These are phyloP conservation scores for Thraustochytrium sp. DNA, from an alignment of 352 stramenopile species.

Conservation along the genomic window DNA sequence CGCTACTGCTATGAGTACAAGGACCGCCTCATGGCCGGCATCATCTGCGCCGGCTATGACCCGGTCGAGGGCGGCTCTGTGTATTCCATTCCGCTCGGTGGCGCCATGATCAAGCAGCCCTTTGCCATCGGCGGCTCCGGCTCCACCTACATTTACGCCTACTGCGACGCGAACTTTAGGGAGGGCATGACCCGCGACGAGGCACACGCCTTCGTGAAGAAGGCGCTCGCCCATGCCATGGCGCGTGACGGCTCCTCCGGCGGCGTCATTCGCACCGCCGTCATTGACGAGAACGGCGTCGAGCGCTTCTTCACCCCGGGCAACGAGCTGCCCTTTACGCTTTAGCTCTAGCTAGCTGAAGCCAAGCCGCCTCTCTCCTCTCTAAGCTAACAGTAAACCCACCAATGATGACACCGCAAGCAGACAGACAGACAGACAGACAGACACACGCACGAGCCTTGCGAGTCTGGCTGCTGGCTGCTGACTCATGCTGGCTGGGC, in stretches of 20 bases:
- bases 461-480: no score
- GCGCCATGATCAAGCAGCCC: conserved; percentile 90
- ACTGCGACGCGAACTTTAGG: conserved; percentile 88
- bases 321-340: conserved; percentile 77
- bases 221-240: conserved; percentile 93
- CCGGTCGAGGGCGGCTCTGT: conserved; percentile 88
- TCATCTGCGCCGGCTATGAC: conserved; percentile 97
- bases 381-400: neutral
- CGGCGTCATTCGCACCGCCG: conserved; percentile 92
- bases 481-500: no score
- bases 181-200: conserved; percentile 93
- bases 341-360: conserved; percentile 55
- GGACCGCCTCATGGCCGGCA: conserved; percentile 84
- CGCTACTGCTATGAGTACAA: conserved; percentile 98
- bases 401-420: no score
- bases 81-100: conserved; percentile 90
- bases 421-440: no score
- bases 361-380: neutral
- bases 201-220: conserved; percentile 86
- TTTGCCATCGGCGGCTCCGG: conserved; percentile 94
- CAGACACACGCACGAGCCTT: no score
- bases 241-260: conserved; percentile 94
- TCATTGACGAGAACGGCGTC: conserved; percentile 80
- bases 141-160: conserved; percentile 95
- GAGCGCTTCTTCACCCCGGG: conserved; percentile 84